Evolutionary conservation across 768 basidiomycete species (phyloP).

Genomic region (Suillus occidentalis): DNA sequence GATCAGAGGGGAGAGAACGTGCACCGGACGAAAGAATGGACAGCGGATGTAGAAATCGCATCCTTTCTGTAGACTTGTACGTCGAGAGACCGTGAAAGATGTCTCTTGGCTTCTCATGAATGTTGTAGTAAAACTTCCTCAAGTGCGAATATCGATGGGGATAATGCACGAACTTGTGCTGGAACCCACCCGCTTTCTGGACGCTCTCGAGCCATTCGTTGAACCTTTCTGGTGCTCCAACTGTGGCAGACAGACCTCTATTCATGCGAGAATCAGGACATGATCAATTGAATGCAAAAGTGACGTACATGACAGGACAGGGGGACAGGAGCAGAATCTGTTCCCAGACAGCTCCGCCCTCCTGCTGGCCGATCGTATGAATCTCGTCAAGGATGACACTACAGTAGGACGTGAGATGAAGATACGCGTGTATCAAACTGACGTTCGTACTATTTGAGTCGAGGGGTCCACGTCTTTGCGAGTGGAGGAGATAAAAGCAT

Average conservation of each 20-base stretch:
- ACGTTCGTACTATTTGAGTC: conserved; percentile 52
- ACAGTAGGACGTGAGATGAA: conserved; percentile 7
- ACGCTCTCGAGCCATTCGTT: conserved; percentile 65
- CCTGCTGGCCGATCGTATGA: conserved; percentile 69
- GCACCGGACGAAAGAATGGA: conserved; percentile 55
- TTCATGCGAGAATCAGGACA: not conserved
- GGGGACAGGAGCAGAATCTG: conserved; percentile 70
- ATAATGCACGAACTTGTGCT: conserved; percentile 61
- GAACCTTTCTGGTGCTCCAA: conserved; percentile 64
- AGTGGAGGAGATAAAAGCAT: conserved; percentile 69
- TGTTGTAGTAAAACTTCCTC: conserved; percentile 61
- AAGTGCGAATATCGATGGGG: conserved; percentile 73
- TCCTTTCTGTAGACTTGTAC: conserved; percentile 38
- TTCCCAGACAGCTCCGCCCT: conserved; percentile 72
- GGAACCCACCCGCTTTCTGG: conserved; percentile 56
- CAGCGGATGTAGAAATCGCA: conserved; percentile 65
- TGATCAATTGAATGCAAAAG: not conserved
- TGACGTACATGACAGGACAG: conserved; percentile 66
- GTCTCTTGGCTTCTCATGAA: conserved; percentile 20
- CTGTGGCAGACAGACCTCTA: conserved; percentile 71
- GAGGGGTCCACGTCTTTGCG: conserved; percentile 59
- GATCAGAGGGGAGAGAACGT: conserved; percentile 54
- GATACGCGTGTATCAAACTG: not conserved
- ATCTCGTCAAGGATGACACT: conserved; percentile 63
- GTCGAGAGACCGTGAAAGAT: conserved; percentile 38